Percentiles rank a stretch among this genome's conserved stretches.
Evolutionary conservation across 2,329 filamentous ascomycete genomes (phyloP).

Genomic region (Ceratocystis cubensis): DNA sequence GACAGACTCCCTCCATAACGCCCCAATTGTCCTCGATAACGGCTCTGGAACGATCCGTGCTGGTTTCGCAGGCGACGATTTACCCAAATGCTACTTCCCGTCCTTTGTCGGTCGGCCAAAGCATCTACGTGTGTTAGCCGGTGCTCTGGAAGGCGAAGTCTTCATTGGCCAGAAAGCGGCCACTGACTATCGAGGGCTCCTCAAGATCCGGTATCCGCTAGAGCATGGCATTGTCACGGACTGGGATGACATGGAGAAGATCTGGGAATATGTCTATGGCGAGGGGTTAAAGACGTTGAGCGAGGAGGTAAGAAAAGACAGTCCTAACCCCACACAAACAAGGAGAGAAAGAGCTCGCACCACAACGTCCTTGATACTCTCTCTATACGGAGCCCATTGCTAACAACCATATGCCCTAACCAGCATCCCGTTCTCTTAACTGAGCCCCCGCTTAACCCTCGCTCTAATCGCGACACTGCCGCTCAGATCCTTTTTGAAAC

Average conservation of each 20-base stretch:
- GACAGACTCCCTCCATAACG: slow-evolving; percentile 72
- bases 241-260: slow-evolving; percentile 99
- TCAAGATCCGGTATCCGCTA: slow-evolving; percentile 91
- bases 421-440: slow-evolving; percentile 92
- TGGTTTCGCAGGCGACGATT: slow-evolving; percentile 89
- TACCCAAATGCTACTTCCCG: slow-evolving; percentile 93
- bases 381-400: no score
- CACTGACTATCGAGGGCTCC: slow-evolving; percentile 74
- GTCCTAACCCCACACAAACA: neutral
- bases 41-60: slow-evolving; percentile 95
- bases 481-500: slow-evolving; percentile 98
- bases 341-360: neutral
- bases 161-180: slow-evolving; percentile 88
- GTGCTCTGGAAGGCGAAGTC: slow-evolving; percentile 87
- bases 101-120: slow-evolving; percentile 96
- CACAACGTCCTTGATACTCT: neutral
- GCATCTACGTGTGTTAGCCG: slow-evolving; percentile 87
- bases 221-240: slow-evolving; percentile 98
- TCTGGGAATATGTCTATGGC: slow-evolving; percentile 96
- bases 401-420: slow-evolving; percentile 23
- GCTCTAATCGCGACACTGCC: slow-evolving; percentile 88
- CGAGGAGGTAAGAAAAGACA: slow-evolving; percentile 64
- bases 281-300: slow-evolving; percentile 93
- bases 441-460: slow-evolving; percentile 88
- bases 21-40: slow-evolving; percentile 97